Conservation (phyloP, 148 eudicot species). For the Bassia scoparia region DNA sequence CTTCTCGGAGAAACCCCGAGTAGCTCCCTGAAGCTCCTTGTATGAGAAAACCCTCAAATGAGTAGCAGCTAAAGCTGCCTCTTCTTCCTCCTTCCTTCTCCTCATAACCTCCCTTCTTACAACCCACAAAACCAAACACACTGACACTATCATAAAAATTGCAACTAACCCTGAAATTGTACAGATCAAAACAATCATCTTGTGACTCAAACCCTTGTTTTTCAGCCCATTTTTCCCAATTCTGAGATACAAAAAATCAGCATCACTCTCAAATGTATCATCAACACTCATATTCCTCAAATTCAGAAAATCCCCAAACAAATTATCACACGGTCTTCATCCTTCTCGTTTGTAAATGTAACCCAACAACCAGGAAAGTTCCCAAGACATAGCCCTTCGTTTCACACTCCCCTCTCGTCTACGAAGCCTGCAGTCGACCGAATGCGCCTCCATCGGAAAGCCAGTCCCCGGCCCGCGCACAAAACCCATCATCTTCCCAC, state of each 20-base stretch:
- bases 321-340: slow-evolving; percentile 37
- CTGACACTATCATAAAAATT: slow-evolving; percentile 20
- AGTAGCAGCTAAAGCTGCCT: slow-evolving; percentile 41
- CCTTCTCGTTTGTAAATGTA: too few species aligned
- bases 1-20: slow-evolving; percentile 73
- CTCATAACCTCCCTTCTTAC: slow-evolving; percentile 31
- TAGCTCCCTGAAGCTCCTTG: slow-evolving; percentile 69
- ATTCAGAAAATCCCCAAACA: slow-evolving; percentile 52
- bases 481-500: too few species aligned
- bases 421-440: too few species aligned
- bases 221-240: slow-evolving; percentile 29
- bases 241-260: slow-evolving; percentile 47
- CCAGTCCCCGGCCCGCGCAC: too few species aligned
- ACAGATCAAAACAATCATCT: slow-evolving; percentile 24
- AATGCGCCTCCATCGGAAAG: too few species aligned
- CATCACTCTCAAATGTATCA: slow-evolving; percentile 21
- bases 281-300: slow-evolving; percentile 48
- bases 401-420: too few species aligned
- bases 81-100: slow-evolving; percentile 42
- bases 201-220: slow-evolving; percentile 25
- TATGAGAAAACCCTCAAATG: slow-evolving; percentile 67
- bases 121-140: slow-evolving; percentile 29
- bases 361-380: too few species aligned
- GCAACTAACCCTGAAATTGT: slow-evolving; percentile 29
- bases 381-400: too few species aligned